A percentile compares a stretch with the other conserved stretches of the same genome.
Conservation (phyloP, 2,329 filamentous ascomycete genomes). For the Epichloe typhina region DNA sequence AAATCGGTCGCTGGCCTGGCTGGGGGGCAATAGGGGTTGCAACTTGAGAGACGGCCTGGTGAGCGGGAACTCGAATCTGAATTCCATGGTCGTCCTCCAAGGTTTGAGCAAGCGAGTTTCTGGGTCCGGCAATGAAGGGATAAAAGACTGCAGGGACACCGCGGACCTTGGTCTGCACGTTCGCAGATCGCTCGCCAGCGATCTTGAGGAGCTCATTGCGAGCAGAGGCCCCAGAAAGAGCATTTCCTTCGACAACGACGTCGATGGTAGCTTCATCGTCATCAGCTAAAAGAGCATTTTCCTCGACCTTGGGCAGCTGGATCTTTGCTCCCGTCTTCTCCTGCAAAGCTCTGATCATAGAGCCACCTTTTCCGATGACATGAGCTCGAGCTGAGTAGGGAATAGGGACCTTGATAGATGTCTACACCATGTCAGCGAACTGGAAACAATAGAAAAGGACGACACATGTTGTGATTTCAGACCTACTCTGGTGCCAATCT, state of each 20-base stretch:
- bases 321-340: constrained; percentile 83
- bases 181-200: constrained; percentile 72
- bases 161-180: constrained; percentile 67
- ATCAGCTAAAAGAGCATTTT: constrained; percentile 41
- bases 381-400: constrained; percentile 73
- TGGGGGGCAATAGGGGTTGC: constrained; percentile 53
- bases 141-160: constrained; percentile 86
- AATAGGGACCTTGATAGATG: constrained; percentile 60
- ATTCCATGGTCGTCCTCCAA: constrained; percentile 69
- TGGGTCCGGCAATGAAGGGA: constrained; percentile 79
- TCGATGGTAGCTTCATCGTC: constrained; percentile 79
- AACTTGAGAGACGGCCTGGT: constrained; percentile 61
- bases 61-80: constrained; percentile 69
- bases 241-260: constrained; percentile 82
- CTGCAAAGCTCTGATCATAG: constrained; percentile 80
- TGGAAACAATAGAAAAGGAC: not conserved
- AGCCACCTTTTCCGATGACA: constrained; percentile 86
- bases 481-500: constrained; percentile 73
- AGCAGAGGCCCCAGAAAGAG: constrained; percentile 73
- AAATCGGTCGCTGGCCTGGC: constrained; percentile 53
- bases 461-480: not conserved
- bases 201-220: constrained; percentile 76
- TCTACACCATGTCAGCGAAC: constrained; percentile 17
- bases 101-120: constrained; percentile 52
- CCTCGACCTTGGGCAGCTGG: constrained; percentile 73